phyloP scores from a whole-genome alignment of 1,139 yeast species.

The Scheffersomyces segobiensis region DNA sequence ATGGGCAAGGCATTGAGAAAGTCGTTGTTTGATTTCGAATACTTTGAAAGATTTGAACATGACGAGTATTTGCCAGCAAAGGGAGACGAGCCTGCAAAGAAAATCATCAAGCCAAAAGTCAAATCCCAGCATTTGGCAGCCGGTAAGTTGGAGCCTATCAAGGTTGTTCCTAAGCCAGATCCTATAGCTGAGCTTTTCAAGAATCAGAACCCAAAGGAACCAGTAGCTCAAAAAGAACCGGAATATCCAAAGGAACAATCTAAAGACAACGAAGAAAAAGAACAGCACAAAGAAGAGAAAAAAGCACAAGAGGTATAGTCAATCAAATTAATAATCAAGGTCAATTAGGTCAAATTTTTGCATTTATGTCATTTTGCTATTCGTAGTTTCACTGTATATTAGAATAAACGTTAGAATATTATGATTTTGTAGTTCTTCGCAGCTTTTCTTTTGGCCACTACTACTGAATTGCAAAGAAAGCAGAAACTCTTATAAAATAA shows the following conservation, averaged over 20 bases:
- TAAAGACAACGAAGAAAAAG: neutral
- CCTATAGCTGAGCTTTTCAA: neutral
- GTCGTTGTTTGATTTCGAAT: conserved; percentile 31
- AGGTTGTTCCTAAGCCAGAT: neutral
- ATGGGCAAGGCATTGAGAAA: conserved; percentile 31
- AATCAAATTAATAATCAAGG: neutral
- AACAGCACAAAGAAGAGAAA: neutral
- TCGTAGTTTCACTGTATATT: neutral
- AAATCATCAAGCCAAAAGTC: neutral
- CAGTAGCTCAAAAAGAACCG: neutral
- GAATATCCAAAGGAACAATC: no score
- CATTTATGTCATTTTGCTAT: neutral
- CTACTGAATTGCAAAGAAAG: no score
- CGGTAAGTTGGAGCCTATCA: neutral
- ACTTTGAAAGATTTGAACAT: conserved; percentile 20
- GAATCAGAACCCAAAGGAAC: neutral
- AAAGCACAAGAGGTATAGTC: neutral
- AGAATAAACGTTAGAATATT: neutral
- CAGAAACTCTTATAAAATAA: no score
- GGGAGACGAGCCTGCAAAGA: neutral
- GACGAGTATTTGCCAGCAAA: neutral
- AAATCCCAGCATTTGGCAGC: neutral
- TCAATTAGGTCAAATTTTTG: neutral
- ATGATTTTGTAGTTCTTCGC: neutral
- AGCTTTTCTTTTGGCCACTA: neutral